Evolutionary conservation across 2,329 filamentous ascomycete genomes (phyloP).

Genomic region (Zymoseptoria pseudotritici): DNA sequence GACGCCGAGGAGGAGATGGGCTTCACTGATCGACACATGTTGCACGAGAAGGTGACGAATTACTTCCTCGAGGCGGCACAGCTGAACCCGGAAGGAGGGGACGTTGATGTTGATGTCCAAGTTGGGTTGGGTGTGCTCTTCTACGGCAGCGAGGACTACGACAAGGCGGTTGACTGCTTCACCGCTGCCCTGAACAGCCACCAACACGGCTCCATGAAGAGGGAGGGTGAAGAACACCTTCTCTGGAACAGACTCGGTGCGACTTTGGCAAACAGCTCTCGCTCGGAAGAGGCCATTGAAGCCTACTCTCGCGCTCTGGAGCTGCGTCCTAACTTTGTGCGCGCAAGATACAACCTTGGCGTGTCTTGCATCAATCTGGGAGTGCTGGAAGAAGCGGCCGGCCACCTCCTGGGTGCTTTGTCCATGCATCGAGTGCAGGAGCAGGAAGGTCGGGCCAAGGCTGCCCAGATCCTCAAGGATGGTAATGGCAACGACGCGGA

Average conservation of each 20-base stretch:
- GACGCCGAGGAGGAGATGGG: conserved; percentile 62
- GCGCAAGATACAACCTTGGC: conserved; percentile 91
- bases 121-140: conserved; percentile 94
- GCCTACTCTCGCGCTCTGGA: conserved; percentile 90
- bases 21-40: conserved; percentile 82
- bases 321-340: conserved; percentile 91
- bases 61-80: conserved; percentile 90
- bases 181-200: conserved; percentile 79
- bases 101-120: conserved; percentile 98
- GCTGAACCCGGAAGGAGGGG: conserved; percentile 80
- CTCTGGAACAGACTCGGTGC: conserved; percentile 96
- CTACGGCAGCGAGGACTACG: conserved; percentile 95
- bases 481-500: conserved; percentile 43
- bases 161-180: conserved; percentile 98
- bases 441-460: conserved; percentile 72
- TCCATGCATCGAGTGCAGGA: conserved; percentile 95
- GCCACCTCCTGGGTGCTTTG: conserved; percentile 83
- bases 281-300: conserved; percentile 90
- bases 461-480: conserved; percentile 68
- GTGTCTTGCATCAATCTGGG: conserved; percentile 97
- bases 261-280: conserved; percentile 88
- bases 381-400: conserved; percentile 85
- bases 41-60: conserved; percentile 85
- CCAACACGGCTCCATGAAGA: conserved; percentile 76
- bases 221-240: conserved; percentile 78